Percentiles rank a stretch among this genome's conserved stretches.
These are phyloP conservation scores for Nannochloris sp. DNA, from an alignment of 139 green algal species.

Conservation along the genomic window DNA sequence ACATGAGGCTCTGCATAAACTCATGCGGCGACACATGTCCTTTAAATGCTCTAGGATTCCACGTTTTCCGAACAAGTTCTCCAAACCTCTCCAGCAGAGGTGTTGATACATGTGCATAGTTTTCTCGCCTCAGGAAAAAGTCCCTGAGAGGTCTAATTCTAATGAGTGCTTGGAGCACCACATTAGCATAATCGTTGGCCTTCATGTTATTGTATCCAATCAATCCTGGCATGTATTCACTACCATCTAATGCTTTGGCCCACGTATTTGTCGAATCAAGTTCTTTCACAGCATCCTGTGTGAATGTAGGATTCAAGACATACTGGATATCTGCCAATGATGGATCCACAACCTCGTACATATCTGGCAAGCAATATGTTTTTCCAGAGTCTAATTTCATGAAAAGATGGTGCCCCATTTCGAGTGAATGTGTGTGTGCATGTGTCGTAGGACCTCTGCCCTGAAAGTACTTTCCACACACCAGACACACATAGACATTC, in stretches of 20 bases:
- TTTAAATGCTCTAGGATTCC: slow-evolving; percentile 95
- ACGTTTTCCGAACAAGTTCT: slow-evolving; percentile 91
- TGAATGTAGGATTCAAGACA: slow-evolving; percentile 80
- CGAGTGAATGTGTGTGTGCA: slow-evolving; percentile 88
- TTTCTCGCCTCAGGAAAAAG: slow-evolving; percentile 78
- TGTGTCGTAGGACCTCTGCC: slow-evolving; percentile 79
- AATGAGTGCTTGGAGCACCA: slow-evolving; percentile 54
- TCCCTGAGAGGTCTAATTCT: slow-evolving; percentile 62
- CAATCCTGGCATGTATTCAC: slow-evolving; percentile 92
- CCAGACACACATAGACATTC: slow-evolving; percentile 97
- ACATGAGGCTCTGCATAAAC: slow-evolving; percentile 91
- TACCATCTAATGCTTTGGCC: slow-evolving; percentile 84
- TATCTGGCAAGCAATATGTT: slow-evolving; percentile 89
- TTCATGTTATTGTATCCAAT: slow-evolving; percentile 96
- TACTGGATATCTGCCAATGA: slow-evolving; percentile 87
- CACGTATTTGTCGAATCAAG: slow-evolving; percentile 38
- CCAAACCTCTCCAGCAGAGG: slow-evolving; percentile 77
- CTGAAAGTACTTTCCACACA: slow-evolving; percentile 98
- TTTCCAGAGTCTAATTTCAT: slow-evolving; percentile 63
- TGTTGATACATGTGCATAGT: slow-evolving; percentile 51
- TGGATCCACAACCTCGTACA: slow-evolving; percentile 88
- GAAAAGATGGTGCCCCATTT: slow-evolving; percentile 90
- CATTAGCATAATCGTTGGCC: slow-evolving; percentile 90
- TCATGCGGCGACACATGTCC: slow-evolving; percentile 90
- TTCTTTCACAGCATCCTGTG: slow-evolving; percentile 2